phyloP scores from a whole-genome alignment of 2,329 filamentous ascomycete genomes.

The Ophiostoma ulmi region DNA sequence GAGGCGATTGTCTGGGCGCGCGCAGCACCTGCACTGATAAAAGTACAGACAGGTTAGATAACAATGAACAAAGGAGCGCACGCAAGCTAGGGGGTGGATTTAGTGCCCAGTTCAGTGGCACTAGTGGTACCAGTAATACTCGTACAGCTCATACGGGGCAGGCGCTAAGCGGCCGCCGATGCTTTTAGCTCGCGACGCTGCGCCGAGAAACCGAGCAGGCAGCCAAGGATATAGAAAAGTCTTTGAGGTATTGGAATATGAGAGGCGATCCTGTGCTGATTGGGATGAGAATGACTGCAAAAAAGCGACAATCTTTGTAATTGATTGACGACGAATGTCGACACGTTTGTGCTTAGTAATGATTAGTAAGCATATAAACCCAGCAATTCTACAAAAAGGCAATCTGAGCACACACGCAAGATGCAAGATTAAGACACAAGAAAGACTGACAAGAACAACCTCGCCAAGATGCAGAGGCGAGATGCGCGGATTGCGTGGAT shows the following conservation, averaged over 20 bases:
- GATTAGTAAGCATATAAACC: not conserved
- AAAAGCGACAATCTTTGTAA: no score
- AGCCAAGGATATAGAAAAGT: not conserved
- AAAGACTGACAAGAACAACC: not conserved
- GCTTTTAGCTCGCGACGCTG: not conserved
- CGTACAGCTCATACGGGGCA: not conserved
- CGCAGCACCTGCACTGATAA: conserved; percentile 1
- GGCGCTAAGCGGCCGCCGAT: not conserved
- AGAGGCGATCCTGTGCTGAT: not conserved
- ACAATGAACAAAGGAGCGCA: conserved; percentile 1
- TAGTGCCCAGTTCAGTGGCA: not conserved
- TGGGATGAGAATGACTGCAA: not conserved
- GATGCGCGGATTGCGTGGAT: conserved; percentile 11
- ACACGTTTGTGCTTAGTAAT: not conserved
- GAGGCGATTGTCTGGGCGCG: conserved; percentile 15
- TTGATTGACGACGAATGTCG: no score
- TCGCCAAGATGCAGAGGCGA: conserved; percentile 1
- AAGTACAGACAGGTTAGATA: not conserved
- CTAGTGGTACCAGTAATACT: not conserved
- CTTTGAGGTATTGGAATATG: not conserved
- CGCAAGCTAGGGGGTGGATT: conserved; percentile 10
- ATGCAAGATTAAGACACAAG: not conserved
- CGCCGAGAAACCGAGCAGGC: conserved; percentile 14
- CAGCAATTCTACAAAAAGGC: no score
- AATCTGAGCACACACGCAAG: not conserved